These are phyloP conservation scores for Syzygium aromaticum DNA, from an alignment of 345 rosid species.

Conservation along the genomic window DNA sequence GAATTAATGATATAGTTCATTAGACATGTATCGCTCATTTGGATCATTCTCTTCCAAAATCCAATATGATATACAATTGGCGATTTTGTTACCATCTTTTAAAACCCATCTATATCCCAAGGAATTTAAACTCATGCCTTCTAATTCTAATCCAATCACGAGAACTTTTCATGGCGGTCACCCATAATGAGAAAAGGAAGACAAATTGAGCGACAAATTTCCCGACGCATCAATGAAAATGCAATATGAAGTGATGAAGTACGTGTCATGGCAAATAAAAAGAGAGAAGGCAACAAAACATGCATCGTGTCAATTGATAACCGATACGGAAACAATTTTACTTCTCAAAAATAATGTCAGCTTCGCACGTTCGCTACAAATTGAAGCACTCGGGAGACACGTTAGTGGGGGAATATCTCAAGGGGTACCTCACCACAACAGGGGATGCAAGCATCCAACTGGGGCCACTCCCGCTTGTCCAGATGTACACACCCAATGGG, in stretches of 20 bases:
- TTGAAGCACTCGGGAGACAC: not conserved
- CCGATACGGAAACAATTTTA: too few species aligned
- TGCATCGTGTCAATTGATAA: too few species aligned
- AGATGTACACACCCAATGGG: too few species aligned
- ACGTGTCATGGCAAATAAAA: too few species aligned
- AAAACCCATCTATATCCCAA: too few species aligned
- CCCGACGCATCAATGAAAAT: not conserved
- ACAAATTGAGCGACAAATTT: not conserved
- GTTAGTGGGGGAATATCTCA: not conserved
- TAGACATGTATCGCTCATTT: not conserved
- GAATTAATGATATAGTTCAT: not conserved
- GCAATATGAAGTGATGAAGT: not conserved
- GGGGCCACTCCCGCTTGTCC: too few species aligned
- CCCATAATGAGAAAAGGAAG: not conserved
- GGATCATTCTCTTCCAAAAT: not conserved
- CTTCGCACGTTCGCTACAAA: accelerated
- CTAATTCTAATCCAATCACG: not conserved
- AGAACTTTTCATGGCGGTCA: not conserved
- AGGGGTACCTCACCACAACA: too few species aligned
- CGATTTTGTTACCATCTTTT: not conserved
- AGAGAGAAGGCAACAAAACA: too few species aligned
- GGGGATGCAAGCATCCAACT: too few species aligned
- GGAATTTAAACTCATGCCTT: too few species aligned
- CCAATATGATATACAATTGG: not conserved
- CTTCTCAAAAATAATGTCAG: not conserved